Base-by-base conservation (phyloP, 1,284 basidiomycete species). In the Malassezia restricta region DNA sequence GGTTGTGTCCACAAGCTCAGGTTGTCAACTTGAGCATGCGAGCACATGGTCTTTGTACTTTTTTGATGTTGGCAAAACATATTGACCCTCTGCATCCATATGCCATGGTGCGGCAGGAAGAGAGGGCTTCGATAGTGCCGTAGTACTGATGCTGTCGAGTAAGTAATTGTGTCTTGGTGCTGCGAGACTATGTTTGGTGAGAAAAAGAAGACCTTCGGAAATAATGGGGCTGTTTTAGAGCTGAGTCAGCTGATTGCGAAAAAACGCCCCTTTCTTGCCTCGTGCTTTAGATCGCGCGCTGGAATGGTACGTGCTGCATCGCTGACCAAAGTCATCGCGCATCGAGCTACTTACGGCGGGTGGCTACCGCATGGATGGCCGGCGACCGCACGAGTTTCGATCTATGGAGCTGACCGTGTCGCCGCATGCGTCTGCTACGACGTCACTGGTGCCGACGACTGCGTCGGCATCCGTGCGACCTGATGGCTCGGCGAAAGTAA, bases 281-380 rank as follows among this genome's bases (percentile, higher is more conserved):
- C 4, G 20, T 2, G 20, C 20, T 4, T 2, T 24, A 24, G 20
- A 2, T 24, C 20, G 20, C 20, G 20, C 20, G 20, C 20, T 24
- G 4, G 20, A 2, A 24, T 24, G 20, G 20, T 24, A 24, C 20
- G 20, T 24, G 20, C 20, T 4, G 4, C 20, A 2, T 24, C 20
- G 20, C 20, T 24, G 20, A 12, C 38, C 28, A 15, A 3, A 3
- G 7, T 9, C 73, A 71, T 90, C 86, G 47, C 77, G 87, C 56
- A 78, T 87, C 50, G 89, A 94, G 73, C 85, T 91, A 20, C 80
- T 94, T 56, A 91, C 90, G 69, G 84, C 87, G 47, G 87, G 86
- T 45, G 77, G 77, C 31, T 74, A 78, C 67, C 86, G 92, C 56
- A 87, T 88, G 43, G 92, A 98, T 75, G 87, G 87, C 37, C 80